Conservation (phyloP, 306 rosid species). For the Trichosanthes truncata region DNA sequence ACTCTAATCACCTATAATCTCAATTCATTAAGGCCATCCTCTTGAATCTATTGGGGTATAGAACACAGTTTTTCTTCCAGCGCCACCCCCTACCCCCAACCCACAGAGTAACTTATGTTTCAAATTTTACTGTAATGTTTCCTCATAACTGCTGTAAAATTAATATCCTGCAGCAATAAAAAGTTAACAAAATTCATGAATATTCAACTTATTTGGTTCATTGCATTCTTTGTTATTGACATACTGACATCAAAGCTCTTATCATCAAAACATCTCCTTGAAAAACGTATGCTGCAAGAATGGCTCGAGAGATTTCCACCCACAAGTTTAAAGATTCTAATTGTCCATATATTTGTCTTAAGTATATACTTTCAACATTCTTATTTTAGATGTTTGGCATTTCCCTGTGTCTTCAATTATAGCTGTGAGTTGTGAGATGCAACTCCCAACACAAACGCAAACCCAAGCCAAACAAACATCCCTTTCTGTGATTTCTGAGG, state of each 20-base stretch:
- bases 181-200: neutral
- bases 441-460: neutral
- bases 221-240: neutral
- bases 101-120: neutral
- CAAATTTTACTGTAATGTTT: neutral
- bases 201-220: neutral
- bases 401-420: neutral
- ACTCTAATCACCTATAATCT: neutral
- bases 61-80: neutral
- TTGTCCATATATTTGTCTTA: neutral
- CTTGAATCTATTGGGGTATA: neutral
- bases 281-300: neutral
- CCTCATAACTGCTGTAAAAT: neutral
- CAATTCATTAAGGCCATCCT: neutral
- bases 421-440: neutral
- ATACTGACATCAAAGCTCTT: neutral
- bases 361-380: neutral
- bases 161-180: neutral
- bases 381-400: neutral
- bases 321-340: neutral
- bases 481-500: constrained; percentile 2
- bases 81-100: neutral
- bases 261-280: neutral
- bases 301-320: neutral
- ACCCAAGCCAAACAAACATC: neutral